Base-by-base conservation (phyloP, 2,329 filamentous ascomycete genomes). In the Clarireedia homoeocarpa region DNA sequence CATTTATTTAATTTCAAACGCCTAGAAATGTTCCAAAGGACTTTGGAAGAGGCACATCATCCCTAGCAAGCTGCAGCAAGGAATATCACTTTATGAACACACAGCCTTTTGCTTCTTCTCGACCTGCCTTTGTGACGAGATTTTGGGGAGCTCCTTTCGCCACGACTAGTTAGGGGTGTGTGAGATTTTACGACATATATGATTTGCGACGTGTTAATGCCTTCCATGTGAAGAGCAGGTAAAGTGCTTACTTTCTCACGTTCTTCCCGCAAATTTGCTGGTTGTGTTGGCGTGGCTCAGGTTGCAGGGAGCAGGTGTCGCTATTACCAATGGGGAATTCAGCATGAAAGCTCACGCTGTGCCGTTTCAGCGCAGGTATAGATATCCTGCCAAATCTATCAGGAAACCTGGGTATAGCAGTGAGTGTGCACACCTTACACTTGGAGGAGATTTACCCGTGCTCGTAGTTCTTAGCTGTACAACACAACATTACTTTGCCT, bases 341-440 rank as follows among this genome's bases (percentile, higher is more conserved):
- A 49, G 45, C 44, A 49, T 54, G 51, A 24, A 54, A 54, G 39
- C 44, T 36, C 48, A 48, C 51, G 51, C 51, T 54, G 51, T 48
- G 51, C 51, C 51, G 51, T 54, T 53, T 48, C 42, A 53, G 44
- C 36, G n/a, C 40, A 38, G n/a, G 15, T 48, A 20, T 23, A 20
- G 34, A 38, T 24, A 40, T 40, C 15, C 39, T 42, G 15, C 15
- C 39, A 42, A n/a, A 10, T 42, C 39, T 42, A 42, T 42, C 39
- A n/a, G 17, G 7, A 6, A 42, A 42, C 5, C 17, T 20, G 17
- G 39, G 39, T n/a, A 42, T 17, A 20, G 39, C 39, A 42, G 30
- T 34, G 39, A 42, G 30, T 34, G 39, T 42, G 17, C 15, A n/a
- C 39, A n/a, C 17, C 39, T 42, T 14, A 48, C 39, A 45, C 34